Evolutionary conservation across 2,329 filamentous ascomycete genomes (phyloP).

Genomic region (Fusarium nisikadoi): DNA sequence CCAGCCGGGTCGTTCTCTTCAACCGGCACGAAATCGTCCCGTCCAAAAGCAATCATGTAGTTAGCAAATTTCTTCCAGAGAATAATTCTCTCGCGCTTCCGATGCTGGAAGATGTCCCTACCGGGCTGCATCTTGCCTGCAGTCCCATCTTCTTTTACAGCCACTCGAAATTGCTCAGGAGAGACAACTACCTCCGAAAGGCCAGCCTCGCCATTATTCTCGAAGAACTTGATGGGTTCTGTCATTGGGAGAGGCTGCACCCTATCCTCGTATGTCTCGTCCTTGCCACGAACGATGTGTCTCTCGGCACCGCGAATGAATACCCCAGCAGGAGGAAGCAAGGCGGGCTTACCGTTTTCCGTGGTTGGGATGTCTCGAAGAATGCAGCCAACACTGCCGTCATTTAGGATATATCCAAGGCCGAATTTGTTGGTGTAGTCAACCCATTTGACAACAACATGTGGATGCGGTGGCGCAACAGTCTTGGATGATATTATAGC

Average conservation of each 20-base stretch:
- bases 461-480: conserved; percentile 65
- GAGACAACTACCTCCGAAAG: conserved; percentile 72
- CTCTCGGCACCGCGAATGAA: conserved; percentile 77
- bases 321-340: conserved; percentile 75
- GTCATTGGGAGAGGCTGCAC: conserved; percentile 73
- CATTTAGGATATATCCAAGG: conserved; percentile 83
- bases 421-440: conserved; percentile 91
- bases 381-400: conserved; percentile 81
- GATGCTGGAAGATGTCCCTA: conserved; percentile 71
- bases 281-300: conserved; percentile 72
- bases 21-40: conserved; percentile 69
- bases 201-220: conserved; percentile 74
- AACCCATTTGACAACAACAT: conserved; percentile 83
- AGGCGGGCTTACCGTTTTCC: conserved; percentile 60
- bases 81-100: conserved; percentile 73
- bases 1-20: conserved; percentile 58
- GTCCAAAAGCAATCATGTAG: conserved; percentile 78
- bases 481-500: conserved; percentile 67
- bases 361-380: conserved; percentile 66
- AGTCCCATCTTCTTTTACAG: conserved; percentile 66
- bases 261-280: conserved; percentile 65
- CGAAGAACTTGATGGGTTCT: conserved; percentile 75
- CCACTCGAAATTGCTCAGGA: conserved; percentile 68
- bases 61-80: conserved; percentile 80
- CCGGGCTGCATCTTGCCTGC: conserved; percentile 70